Base-by-base conservation (phyloP, 148 eudicot genomes). In the Euryodendron excelsum region DNA sequence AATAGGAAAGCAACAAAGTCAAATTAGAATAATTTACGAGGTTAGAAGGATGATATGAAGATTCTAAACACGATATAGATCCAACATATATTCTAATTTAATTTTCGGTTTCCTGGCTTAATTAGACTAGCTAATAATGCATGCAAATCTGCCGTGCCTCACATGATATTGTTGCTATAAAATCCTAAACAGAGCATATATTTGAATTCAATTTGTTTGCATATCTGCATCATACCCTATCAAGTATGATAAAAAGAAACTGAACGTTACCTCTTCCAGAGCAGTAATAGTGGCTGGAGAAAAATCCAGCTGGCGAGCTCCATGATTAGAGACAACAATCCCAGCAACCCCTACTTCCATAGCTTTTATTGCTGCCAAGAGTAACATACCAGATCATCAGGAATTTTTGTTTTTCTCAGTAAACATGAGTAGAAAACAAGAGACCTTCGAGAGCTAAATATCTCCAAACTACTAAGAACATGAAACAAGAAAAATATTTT, bases 251-350 rank as follows among this genome's bases (percentile, higher is more conserved):
- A 0, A 75, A 28, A 47, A 62, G 14, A 23, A 58, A 33, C 14
- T 34, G 14, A 70, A 36, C 37, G 30, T 65, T 45, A 91, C 96
- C 96, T 92, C 96, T 83, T 92, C 94, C 20, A 94, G 90, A 77
- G 81, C 94, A 69, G 85, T 86, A 41, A 92, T 91, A 47, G 89
- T 89, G 66, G 98, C 93, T 12, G 98, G 98, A 66, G 85, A 66
- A 82, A 87, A 87, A 86, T 94, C 97, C 45, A 94, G 89, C 69
- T 94, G 98, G 34, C 98, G 95, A 81, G 86, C 97, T 74, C 98
- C 98, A 72, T 92, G 98, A 82, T 94, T 94, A 3, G 98, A 94
- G 48, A 92, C 93, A 56, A 94, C 72, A 53, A 92, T 89, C 56
- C 94, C 97, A 36, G 84, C 93, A 60, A 88, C 89, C 62, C 97